Evolutionary conservation across 2,329 filamentous ascomycete species (phyloP), one percentile per base, ranked within the genome.

Genomic region (Fusarium sp.): DNA sequence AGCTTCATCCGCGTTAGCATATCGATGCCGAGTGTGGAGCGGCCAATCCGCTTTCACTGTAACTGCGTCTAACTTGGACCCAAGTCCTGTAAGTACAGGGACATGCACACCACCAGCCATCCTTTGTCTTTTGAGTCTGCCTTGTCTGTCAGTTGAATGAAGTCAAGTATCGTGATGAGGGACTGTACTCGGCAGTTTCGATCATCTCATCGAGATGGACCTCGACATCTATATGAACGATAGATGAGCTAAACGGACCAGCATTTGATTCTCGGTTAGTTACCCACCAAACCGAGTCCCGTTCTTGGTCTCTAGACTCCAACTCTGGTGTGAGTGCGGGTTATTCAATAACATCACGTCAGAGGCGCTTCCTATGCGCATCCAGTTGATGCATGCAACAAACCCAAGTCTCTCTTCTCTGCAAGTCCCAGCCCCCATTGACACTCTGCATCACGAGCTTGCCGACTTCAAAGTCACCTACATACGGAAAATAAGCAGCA

Each of bases 41-140:
- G 60, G 62, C 74, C 75, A 77, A 77, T 77, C 73, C 75, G 75
- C 75, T 76, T 77, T 74, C 75, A 72, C 64, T 77, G 75, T 67
- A 74, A 77, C 73, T 56, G 63, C 67, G 69, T 53, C 59, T 71
- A 71, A 57, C 58, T 63, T 68, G 44, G 39, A 68, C 58, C 44
- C 45, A 66, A 67, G 71, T 62, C 73, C 69, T 76, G 74, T 75
- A 76, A 76, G 69, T 74, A 69, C 73, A 72, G 62, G 61, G 62
- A 68, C 65, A 68, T 69, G 39, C 65, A 64, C 65, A 76, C 70
- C 71, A 73, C 64, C 62, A 42, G 46, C 31, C 56, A 35, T 46
- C 58, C 44, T 65, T 41, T 20, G 27, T 54, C 33, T 29, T 22
- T 31, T 42, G 27, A 18, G 22, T 39, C 22, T 53, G 17, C 39